Percentiles rank a stretch among this genome's conserved stretches.
Evolutionary conservation across 495 filamentous ascomycete species (phyloP).

Genomic region (Platismatia glauca): DNA sequence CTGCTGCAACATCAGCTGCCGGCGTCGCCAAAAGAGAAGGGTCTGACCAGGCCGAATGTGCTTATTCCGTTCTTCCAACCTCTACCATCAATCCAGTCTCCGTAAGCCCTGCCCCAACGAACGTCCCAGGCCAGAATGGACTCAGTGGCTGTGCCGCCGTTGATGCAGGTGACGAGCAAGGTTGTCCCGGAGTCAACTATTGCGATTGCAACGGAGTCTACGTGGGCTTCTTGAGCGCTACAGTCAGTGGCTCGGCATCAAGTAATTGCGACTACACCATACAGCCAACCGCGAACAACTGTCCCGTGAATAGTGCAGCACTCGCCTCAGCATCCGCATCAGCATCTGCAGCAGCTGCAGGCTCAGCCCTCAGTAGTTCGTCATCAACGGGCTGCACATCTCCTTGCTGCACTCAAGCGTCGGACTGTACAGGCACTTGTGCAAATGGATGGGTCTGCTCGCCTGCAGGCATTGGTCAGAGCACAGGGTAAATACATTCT

Average conservation of each 20-base stretch:
- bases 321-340: not conserved
- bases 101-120: not conserved
- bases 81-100: not conserved
- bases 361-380: too few relatives aligned
- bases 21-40: not conserved
- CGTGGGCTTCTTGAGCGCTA: not conserved
- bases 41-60: not conserved
- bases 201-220: slow-evolving; percentile 1
- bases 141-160: not conserved
- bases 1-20: not conserved
- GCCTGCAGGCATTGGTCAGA: too few relatives aligned
- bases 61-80: not conserved
- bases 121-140: not conserved
- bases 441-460: too few relatives aligned
- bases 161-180: not conserved
- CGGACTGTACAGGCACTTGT: too few relatives aligned
- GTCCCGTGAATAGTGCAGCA: not conserved
- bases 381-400: too few relatives aligned
- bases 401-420: too few relatives aligned
- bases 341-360: too few relatives aligned
- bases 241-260: not conserved
- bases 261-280: not conserved
- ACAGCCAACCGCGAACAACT: slow-evolving; percentile 3
- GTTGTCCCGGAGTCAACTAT: not conserved
- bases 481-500: too few relatives aligned